phyloP scores from a whole-genome alignment of 2,329 filamentous ascomycete species.

The Botrytis porri region DNA sequence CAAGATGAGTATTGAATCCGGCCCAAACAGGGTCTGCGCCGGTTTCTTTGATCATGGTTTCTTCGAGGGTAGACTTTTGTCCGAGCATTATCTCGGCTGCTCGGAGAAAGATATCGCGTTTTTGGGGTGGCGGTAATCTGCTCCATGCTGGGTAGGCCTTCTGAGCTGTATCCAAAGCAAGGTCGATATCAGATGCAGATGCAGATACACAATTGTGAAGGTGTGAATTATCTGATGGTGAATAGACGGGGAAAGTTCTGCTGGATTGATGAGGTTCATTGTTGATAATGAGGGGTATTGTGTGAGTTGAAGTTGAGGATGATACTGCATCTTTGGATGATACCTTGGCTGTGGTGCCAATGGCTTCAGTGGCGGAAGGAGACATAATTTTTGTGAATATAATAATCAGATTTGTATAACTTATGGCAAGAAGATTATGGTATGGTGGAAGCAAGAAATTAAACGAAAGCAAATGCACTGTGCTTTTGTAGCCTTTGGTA shows the following conservation, averaged over 20 bases:
- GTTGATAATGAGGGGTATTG: constrained; percentile 45
- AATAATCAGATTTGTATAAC: not conserved
- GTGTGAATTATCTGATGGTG: constrained; percentile 51
- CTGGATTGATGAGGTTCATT: constrained; percentile 46
- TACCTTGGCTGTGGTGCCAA: not conserved
- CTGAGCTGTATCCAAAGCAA: constrained; percentile 54
- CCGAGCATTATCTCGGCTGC: constrained; percentile 62
- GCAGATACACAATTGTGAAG: constrained; percentile 57
- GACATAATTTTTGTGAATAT: not conserved
- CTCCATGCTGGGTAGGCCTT: constrained; percentile 69
- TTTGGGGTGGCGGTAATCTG: constrained; percentile 55
- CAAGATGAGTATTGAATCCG: constrained; percentile 42
- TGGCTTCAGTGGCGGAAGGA: not conserved
- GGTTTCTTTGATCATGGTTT: constrained; percentile 56
- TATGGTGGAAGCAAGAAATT: not conserved
- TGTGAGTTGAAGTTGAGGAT: constrained; percentile 17
- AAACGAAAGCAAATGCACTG: not conserved
- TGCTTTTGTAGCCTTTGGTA: not conserved
- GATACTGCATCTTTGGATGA: not conserved
- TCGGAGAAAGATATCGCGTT: constrained; percentile 68
- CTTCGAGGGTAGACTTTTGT: constrained; percentile 50
- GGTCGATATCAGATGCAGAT: constrained; percentile 52
- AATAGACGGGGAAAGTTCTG: constrained; percentile 54
- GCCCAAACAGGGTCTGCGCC: constrained; percentile 41
- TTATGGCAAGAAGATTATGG: no score